phyloP scores from a whole-genome alignment of 805 yeast genomes.

The Yamadazyma sp. region DNA sequence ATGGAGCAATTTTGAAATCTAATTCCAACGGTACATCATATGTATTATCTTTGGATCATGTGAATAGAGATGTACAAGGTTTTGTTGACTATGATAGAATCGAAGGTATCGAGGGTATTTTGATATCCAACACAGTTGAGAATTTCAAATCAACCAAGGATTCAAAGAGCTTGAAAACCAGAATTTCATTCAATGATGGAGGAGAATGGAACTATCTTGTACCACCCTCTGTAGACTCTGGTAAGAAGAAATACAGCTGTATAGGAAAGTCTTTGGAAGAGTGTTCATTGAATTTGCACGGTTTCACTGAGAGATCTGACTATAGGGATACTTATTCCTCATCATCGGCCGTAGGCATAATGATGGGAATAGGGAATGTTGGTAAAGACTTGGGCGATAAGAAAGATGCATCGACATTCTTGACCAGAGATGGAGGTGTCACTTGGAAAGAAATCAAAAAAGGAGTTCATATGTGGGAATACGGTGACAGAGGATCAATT shows the following conservation, averaged over 20 bases:
- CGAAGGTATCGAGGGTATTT: slow-evolving; percentile 80
- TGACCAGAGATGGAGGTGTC: slow-evolving; percentile 87
- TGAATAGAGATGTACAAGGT: slow-evolving; percentile 71
- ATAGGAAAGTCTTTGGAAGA: slow-evolving; percentile 44
- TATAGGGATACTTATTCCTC: slow-evolving; percentile 84
- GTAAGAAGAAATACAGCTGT: slow-evolving; percentile 58
- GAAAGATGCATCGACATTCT: slow-evolving; percentile 55
- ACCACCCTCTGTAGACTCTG: slow-evolving; percentile 68
- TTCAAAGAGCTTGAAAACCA: slow-evolving; percentile 61
- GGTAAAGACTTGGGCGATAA: slow-evolving; percentile 59
- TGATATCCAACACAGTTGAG: slow-evolving; percentile 72
- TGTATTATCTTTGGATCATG: slow-evolving; percentile 62
- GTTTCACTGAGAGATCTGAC: slow-evolving; percentile 84
- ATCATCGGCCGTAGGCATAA: slow-evolving; percentile 81
- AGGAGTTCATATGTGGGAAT: slow-evolving; percentile 89
- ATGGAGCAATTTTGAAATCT: slow-evolving; percentile 80
- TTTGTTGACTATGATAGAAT: slow-evolving; percentile 87
- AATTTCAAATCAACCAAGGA: slow-evolving; percentile 26
- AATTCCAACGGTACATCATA: slow-evolving; percentile 90
- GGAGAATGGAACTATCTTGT: slow-evolving; percentile 72
- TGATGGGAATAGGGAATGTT: slow-evolving; percentile 93
- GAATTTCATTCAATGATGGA: slow-evolving; percentile 87
- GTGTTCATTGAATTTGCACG: slow-evolving; percentile 84
- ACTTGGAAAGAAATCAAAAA: slow-evolving; percentile 79
- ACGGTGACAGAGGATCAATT: slow-evolving; percentile 91